Evolutionary conservation across 164 flowering plant species (phyloP).

Genomic region (Stephania japonica): DNA sequence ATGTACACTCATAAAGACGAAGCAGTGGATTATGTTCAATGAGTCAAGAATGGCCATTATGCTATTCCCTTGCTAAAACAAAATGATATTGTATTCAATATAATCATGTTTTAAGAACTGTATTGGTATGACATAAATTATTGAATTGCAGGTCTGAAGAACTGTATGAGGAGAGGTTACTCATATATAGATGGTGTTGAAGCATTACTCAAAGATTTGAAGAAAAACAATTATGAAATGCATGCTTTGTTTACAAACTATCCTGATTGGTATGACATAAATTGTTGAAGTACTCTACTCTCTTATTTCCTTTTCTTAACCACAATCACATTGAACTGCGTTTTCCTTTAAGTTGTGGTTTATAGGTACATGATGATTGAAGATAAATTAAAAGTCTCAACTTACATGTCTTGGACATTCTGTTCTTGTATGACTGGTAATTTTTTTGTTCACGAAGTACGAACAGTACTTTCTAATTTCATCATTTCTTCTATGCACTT

Average conservation of each 20-base stretch:
- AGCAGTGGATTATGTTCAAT: too few relatives aligned
- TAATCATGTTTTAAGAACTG: neutral
- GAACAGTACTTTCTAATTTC: neutral
- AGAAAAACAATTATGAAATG: conserved; percentile 62
- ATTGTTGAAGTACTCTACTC: neutral
- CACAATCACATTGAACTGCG: conserved; percentile 5
- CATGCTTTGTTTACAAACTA: conserved; percentile 97
- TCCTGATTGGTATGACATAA: conserved; percentile 62
- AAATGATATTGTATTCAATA: too few relatives aligned
- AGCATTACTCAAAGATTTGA: conserved; percentile 52
- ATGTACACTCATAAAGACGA: too few relatives aligned
- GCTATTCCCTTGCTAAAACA: too few relatives aligned
- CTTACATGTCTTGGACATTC: conserved; percentile 84
- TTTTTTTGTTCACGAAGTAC: conserved; percentile 1
- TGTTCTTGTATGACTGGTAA: conserved; percentile 77
- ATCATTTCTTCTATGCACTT: neutral
- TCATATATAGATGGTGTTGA: conserved; percentile 72
- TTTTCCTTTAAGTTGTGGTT: conserved; percentile 6
- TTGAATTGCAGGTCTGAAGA: conserved; percentile 62
- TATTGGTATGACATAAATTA: too few relatives aligned
- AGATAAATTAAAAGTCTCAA: conserved; percentile 70
- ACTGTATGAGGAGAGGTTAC: conserved; percentile 65
- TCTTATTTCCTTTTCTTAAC: neutral
- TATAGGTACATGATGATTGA: conserved; percentile 78
- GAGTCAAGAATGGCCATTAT: too few relatives aligned